Base-by-base conservation (phyloP, 179 eudicot species). In the Beta macrorhiza region DNA sequence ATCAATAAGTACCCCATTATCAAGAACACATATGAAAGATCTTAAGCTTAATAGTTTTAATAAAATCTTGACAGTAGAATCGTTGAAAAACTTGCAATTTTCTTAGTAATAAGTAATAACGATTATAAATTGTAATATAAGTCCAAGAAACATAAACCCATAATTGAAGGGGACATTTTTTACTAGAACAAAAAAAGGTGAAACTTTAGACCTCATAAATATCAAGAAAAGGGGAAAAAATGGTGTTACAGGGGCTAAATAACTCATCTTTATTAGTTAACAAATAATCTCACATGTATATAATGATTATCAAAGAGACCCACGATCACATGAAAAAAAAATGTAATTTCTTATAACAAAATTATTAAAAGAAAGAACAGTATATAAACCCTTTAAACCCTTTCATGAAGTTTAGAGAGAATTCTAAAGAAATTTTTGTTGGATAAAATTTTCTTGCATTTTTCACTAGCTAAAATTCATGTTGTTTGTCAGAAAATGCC, bases 11-110 rank as follows among this genome's bases (percentile, higher is more conserved):
- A 58, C 63, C 42, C 42, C 42, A 37, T 19, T 14, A 52, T n/a
- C 49, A 74, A 74, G 58, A 74, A 53, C 64, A 56, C 77, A 45
- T 45, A 74, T 29, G 7, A 29, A 19, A 72, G 20, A 49, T 49
- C 29, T 11, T 10, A 51, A 49, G 16, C 37, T 10, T 32, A 20
- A 9, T 17, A 45, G 67, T 62, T 62, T 37, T 29, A 68, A 19
- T 32, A 37, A 5, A 9, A 22, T 6, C 16, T 14, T 72, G 20
- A 16, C 25, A 29, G 45, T 16, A 74, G 15, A 15, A 37, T 25
- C 25, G 7, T 32, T 15, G 7, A 22, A 12, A n/a, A 37, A 57
- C 47, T 74, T 55, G 2, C 44, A 53, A 14, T 22, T 51, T 29
- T 7, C 4, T 45, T 32, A 10, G 11, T 5, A 13, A 25, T 25